Evolutionary conservation across 192 early-diverging fungal genomes (phyloP), one percentile per base, ranked within the genome.

Genomic region (Entomortierella lignicola): DNA sequence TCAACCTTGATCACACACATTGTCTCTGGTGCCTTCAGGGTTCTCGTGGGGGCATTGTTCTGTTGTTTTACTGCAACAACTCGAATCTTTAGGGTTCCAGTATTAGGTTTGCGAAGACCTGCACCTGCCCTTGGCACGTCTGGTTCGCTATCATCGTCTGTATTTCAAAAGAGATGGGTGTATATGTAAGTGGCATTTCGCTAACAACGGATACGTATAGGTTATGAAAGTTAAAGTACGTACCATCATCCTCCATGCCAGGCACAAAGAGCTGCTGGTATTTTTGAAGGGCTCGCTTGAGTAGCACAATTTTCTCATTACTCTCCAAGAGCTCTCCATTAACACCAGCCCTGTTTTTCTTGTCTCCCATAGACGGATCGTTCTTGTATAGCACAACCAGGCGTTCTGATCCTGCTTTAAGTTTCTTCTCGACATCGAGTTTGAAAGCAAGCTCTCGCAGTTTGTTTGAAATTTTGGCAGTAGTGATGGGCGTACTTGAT

Each of bases 361-460:
- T 91, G 57, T 84, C 83, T 12, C 81, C 82, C 55, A 75, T 65
- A 18, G 84, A 79, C 20, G 85, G 85, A 51, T 89, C 82, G 51
- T 81, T 75, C 66, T 85, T 85, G 34, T 85, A 81, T 7, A 69
- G 53, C 8, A 84, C 83, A 41, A 85, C 88, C 68, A 97, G 90
- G 50, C 89, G 84, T 69, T 95, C 89, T 13, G 91, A 93, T 31
- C 94, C 95, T 31, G 89, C 92, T 67, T 91, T 86, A n/a, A 99
- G 90, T 82, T 97, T 96, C 70, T 87, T 91, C 85, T 99, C 98
- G 23, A 99, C 92, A 58, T 96, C 94, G 18, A 99, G 89, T 83
- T 98, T 98, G 72, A 89, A 92, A 39, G 91, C 90, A 32, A 97
- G 87, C 81, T 97, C 95, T 39, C 90, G 88, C 23, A 98, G 85